Conservation (phyloP, 2,329 filamentous ascomycete genomes). For the Thermothelomyces thermophilus region DNA sequence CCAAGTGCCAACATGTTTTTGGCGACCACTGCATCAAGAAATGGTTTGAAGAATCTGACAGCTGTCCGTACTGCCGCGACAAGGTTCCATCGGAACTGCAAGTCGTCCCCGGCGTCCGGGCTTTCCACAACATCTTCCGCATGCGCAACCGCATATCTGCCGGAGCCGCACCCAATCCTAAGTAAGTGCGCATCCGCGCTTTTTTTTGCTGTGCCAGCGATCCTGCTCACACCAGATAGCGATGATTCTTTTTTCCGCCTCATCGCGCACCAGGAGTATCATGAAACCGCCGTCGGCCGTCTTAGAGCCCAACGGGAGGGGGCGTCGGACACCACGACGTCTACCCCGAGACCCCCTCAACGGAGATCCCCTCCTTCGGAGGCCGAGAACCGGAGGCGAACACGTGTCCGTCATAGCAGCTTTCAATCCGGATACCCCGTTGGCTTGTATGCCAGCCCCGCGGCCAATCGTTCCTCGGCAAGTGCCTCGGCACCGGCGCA, state of each 20-base stretch:
- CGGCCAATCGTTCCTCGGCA: neutral
- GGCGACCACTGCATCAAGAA: slow-evolving; percentile 59
- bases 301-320: slow-evolving; percentile 3
- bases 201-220: too few species aligned
- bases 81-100: slow-evolving; percentile 48
- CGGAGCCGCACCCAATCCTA: neutral
- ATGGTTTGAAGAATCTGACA: slow-evolving; percentile 57
- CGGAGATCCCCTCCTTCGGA: slow-evolving; percentile 25
- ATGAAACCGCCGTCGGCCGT: neutral
- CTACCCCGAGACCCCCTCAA: slow-evolving; percentile 19
- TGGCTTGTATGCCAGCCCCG: neutral
- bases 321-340: slow-evolving; percentile 2
- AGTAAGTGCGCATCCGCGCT: slow-evolving; percentile 1
- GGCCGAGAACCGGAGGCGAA: slow-evolving; percentile 23
- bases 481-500: slow-evolving; percentile 10
- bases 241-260: slow-evolving; percentile 2
- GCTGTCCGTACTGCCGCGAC: slow-evolving; percentile 58
- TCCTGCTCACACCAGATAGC: neutral
- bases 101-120: neutral
- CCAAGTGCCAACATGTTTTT: slow-evolving; percentile 58
- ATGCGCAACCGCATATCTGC: neutral
- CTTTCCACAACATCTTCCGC: slow-evolving; percentile 10
- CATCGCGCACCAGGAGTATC: neutral
- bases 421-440: slow-evolving; percentile 14
- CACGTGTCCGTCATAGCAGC: slow-evolving; percentile 23